Evolutionary conservation across 2,329 filamentous ascomycete genomes (phyloP), one percentile per base, ranked within the genome.

Genomic region (Fusarium sp.): DNA sequence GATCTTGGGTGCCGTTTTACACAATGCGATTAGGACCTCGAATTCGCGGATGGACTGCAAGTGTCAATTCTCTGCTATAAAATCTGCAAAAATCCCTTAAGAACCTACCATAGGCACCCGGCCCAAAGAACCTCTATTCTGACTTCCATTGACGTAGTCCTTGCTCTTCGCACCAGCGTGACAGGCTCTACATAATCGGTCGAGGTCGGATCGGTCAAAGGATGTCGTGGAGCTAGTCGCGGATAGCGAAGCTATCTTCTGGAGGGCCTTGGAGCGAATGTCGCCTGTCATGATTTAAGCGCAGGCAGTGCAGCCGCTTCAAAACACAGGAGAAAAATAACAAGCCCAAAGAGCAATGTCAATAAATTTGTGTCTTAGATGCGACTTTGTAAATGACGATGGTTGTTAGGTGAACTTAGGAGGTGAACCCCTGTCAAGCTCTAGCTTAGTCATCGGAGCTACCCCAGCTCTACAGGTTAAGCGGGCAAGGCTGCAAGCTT

Each of bases 1-100:
- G 27, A 98, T 86, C 25, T 89, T 87, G 6, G 94, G 91, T 6
- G 94, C 93, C 56, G 95, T 93, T 81, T 94, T 95, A 84, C 95
- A 98, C 27, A 99, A 86, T 45, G 96, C 94, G 27, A 98, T 83
- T 27, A 99, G 86, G 56, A 97, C 92, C 79, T 99, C 95, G 73
- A 97, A 91, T 84, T 99, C 97, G 75, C 93, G 91, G 57, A 94
- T 89, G 56, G 91, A 93, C 94, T 97, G 78, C 24, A 55, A 61
- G 32, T 51, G 60, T 77, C 71, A 77, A 69, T 49, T 45, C 40
- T 22, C 42, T 54, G n/a, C 49, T 29, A 40, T 34, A 25, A 24
- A 9, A 27, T 37, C 40, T 30, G 20, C 22, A 30, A 30, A 20
- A 24, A 14, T 25, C 22, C 37, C 22, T 56, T n/a, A 52, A 55